Percentiles rank a stretch among this genome's conserved stretches.
These are phyloP conservation scores for Psilocybe cubensis DNA, from an alignment of 768 basidiomycete species.

Conservation along the genomic window DNA sequence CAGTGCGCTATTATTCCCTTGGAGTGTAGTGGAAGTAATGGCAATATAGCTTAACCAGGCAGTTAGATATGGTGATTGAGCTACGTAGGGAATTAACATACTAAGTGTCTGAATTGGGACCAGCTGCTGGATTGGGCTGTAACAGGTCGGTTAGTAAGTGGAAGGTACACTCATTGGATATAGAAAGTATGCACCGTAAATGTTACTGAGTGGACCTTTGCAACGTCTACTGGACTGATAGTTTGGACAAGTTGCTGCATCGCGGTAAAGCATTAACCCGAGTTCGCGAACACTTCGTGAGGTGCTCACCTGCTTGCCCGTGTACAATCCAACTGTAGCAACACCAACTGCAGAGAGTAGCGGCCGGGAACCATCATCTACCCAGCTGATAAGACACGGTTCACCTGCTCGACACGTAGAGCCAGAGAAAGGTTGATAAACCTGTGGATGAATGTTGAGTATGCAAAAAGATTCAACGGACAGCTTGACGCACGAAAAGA, in stretches of 20 bases:
- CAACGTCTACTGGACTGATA: conserved; percentile 58
- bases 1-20: conserved; percentile 25
- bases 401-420: conserved; percentile 57
- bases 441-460: conserved; percentile 10
- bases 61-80: neutral
- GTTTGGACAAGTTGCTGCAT: conserved; percentile 60
- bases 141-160: conserved; percentile 1
- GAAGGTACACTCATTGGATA: neutral
- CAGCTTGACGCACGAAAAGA: conserved; percentile 40
- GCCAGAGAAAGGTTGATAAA: conserved; percentile 38
- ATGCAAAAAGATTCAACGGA: neutral
- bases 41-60: conserved; percentile 57
- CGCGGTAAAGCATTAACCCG: neutral
- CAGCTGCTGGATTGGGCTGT: conserved; percentile 61
- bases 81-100: conserved; percentile 33
- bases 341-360: conserved; percentile 52
- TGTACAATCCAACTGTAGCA: conserved; percentile 58
- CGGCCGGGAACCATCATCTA: conserved; percentile 63
- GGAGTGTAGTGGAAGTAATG: conserved; percentile 46
- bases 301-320: conserved; percentile 52
- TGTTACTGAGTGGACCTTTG: conserved; percentile 44
- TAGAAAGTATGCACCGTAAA: conserved; percentile 53
- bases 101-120: conserved; percentile 62
- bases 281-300: neutral
- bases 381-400: conserved; percentile 59